Conservation (phyloP, 73 alveolate species). For the Tetrahymena borealis region DNA sequence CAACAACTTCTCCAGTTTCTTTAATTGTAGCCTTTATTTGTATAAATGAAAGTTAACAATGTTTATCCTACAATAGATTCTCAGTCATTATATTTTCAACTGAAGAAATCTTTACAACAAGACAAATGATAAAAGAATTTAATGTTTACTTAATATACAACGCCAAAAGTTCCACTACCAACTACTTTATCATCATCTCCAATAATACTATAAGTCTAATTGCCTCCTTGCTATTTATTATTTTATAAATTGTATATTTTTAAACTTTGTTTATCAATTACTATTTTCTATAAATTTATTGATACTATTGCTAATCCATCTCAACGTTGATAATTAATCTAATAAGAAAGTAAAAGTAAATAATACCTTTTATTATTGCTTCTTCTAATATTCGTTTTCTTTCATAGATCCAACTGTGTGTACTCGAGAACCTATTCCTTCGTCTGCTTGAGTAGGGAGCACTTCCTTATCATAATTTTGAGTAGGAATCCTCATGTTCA, state of each 20-base stretch:
- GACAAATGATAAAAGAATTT: neutral
- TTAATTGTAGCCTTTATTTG: slow-evolving; percentile 52
- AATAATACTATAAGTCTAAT: neutral
- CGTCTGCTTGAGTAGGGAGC: neutral
- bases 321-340: neutral
- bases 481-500: neutral
- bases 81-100: neutral
- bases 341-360: neutral
- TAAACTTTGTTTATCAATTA: too few relatives aligned
- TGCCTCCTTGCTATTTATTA: neutral
- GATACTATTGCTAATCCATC: neutral
- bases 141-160: slow-evolving; percentile 26
- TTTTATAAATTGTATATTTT: too few relatives aligned
- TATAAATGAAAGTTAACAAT: too few relatives aligned
- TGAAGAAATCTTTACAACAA: neutral
- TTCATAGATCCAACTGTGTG: neutral
- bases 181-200: slow-evolving; percentile 21
- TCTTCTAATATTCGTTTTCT: neutral
- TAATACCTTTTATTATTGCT: neutral
- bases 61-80: too few relatives aligned
- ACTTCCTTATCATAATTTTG: slow-evolving; percentile 1
- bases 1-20: slow-evolving; percentile 72
- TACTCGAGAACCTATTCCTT: neutral
- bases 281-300: neutral
- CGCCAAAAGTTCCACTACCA: slow-evolving; percentile 45